These are phyloP conservation scores for Zizania latifolia DNA, from an alignment of 176 grass and related monocot genomes.

Conservation along the genomic window DNA sequence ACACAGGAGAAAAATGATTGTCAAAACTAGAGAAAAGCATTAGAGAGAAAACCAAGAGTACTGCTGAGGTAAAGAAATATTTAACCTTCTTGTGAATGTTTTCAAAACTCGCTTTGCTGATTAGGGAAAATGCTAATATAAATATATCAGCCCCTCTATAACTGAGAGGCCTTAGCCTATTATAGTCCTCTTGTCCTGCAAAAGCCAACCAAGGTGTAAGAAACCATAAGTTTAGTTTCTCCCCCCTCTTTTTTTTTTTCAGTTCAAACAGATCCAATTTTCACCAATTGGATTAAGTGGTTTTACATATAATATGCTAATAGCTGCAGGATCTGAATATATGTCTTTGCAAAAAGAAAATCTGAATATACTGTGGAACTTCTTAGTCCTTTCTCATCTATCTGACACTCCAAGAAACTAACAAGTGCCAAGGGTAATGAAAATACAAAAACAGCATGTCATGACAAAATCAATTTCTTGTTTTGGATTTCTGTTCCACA, in stretches of 20 bases:
- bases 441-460: background rate
- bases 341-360: background rate
- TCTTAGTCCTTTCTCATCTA: background rate
- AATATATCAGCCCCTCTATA: constrained; percentile 65
- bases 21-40: background rate
- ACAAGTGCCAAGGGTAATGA: background rate
- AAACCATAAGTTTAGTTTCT: too few species aligned
- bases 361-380: background rate
- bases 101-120: constrained; percentile 58
- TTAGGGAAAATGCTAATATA: constrained; percentile 51
- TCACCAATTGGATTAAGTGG: background rate
- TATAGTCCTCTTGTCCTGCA: constrained; percentile 62
- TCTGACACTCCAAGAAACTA: background rate
- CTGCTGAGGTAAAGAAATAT: background rate
- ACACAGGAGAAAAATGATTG: background rate
- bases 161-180: constrained; percentile 55
- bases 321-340: background rate
- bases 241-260: too few species aligned
- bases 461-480: background rate
- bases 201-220: too few species aligned
- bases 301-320: background rate
- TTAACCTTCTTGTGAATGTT: constrained; percentile 57
- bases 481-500: background rate
- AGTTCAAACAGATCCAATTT: background rate
- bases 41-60: background rate